Evolutionary conservation across 805 yeast genomes (phyloP).

Genomic region (Nakazawaea anatomiae): DNA sequence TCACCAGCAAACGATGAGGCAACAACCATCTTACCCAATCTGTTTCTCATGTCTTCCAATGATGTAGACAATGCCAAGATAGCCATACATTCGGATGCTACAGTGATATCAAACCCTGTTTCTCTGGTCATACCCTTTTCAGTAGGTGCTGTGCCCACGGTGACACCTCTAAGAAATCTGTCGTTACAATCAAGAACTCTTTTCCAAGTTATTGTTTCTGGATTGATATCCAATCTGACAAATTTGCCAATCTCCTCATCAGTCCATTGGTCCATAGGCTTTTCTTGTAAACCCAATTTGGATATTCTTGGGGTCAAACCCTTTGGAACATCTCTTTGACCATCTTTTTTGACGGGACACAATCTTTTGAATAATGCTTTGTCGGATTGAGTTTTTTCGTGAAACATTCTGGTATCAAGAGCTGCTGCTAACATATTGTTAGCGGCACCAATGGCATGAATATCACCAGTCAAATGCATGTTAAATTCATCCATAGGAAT

Average conservation of each 20-base stretch:
- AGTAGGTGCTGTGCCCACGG: constrained; percentile 88
- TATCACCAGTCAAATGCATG: constrained; percentile 96
- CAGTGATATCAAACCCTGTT: constrained; percentile 94
- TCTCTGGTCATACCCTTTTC: constrained; percentile 83
- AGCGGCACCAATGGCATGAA: constrained; percentile 93
- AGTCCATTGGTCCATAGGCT: constrained; percentile 76
- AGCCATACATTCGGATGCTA: constrained; percentile 96
- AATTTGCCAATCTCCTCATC: constrained; percentile 68
- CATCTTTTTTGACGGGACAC: constrained; percentile 76
- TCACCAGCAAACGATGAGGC: constrained; percentile 71
- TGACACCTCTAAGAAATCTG: constrained; percentile 81
- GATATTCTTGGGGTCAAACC: constrained; percentile 72
- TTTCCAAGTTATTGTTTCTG: constrained; percentile 82
- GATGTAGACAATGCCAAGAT: constrained; percentile 79
- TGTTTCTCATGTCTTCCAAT: constrained; percentile 75
- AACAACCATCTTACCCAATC: constrained; percentile 86
- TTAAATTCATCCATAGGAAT: constrained; percentile 99
- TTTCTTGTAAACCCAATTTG: constrained; percentile 76
- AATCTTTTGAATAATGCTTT: constrained; percentile 76
- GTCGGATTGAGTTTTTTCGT: constrained; percentile 78
- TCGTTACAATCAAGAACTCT: constrained; percentile 95
- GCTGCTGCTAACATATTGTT: constrained; percentile 94
- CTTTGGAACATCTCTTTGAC: constrained; percentile 69
- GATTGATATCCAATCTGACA: constrained; percentile 84
- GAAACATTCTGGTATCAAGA: constrained; percentile 94